Percentiles rank a stretch among this genome's conserved stretches.
Conservation (phyloP, 805 yeast genomes). For the Wickerhamomyces rabaulensis region DNA sequence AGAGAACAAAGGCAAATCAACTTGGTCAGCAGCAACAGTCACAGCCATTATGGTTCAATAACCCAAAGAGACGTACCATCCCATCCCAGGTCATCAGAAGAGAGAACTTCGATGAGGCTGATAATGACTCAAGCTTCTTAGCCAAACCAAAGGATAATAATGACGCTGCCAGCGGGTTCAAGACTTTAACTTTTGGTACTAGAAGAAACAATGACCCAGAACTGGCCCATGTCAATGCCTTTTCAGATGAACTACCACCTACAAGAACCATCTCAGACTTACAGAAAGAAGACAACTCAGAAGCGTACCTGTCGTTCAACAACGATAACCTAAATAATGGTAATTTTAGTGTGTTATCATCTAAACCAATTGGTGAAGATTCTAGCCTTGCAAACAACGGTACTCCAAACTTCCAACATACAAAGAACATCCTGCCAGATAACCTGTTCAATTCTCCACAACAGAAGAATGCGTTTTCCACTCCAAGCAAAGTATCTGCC, state of each 20-base stretch:
- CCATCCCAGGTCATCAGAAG: conserved; percentile 45
- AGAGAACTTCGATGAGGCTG: conserved; percentile 19
- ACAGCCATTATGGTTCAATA: conserved; percentile 33
- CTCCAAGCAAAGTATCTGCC: conserved; percentile 11
- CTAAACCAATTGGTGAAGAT: background rate
- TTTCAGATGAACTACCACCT: conserved; percentile 38
- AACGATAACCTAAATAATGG: conserved; percentile 9
- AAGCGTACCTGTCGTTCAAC: conserved; percentile 17
- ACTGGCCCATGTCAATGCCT: conserved; percentile 24
- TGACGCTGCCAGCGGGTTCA: conserved; percentile 26
- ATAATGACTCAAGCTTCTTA: conserved; percentile 20
- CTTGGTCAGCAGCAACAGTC: conserved; percentile 2
- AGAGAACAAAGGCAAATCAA: conserved; percentile 12
- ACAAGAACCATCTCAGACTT: conserved; percentile 34
- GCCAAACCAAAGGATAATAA: conserved; percentile 12
- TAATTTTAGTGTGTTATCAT: conserved; percentile 4
- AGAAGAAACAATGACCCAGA: conserved; percentile 23
- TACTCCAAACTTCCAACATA: conserved; percentile 5
- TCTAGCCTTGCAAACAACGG: background rate
- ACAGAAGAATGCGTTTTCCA: conserved; percentile 12
- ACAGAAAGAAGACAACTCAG: conserved; percentile 31
- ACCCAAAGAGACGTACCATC: conserved; percentile 40
- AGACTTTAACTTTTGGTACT: conserved; percentile 33
- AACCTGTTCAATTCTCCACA: conserved; percentile 8
- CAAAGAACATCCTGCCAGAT: conserved; percentile 6